Base-by-base conservation (phyloP, 2,329 filamentous ascomycete genomes). In the Trichoderma aggressivum region DNA sequence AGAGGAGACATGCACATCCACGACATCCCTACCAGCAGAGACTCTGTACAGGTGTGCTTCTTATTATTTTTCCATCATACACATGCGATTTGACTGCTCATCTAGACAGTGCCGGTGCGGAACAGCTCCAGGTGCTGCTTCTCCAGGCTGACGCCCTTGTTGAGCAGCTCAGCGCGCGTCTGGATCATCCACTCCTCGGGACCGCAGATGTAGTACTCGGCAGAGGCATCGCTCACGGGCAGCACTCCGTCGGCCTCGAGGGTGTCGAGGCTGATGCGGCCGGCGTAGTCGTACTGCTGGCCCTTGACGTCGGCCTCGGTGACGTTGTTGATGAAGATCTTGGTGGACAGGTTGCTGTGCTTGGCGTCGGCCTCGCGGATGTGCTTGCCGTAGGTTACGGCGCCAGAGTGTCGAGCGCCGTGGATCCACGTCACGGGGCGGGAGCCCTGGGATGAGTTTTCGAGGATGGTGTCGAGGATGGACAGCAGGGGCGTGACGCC, bases 121-220 rank as follows among this genome's bases (percentile, higher is more conserved):
- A 92, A 93, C 34, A 92, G 79, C 80, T 94, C 92, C 74, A 92
- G 84, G 76, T 89, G 86, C 69, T 92, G 85, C 74, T 88, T 86
- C 34, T 85, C 84, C n/a, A 80, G 79, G 1, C 82, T 79, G 1
- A 94, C 90, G 0, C 90, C 90, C 70, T 83, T 80, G 3, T 76
- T 81, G 74, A 84, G 80, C 70, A 94, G 81, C 74, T 82, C 84
- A 8, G 80, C 79, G 74, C 87, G 82, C 26, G 87, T 82, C 47
- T 88, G 86, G 11, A 85, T 75, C 92, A 94, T 94, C 83, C 94
- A 94, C 8, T 79, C 77, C 72, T 86, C 84, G 0, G 92, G 92
- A 0, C 92, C 92, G 76, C 92, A 94, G 67, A 93, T 81, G 75
- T 88, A 94, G 79, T 94, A 94, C 76, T 89, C 83, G 0, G 92